phyloP scores from a whole-genome alignment of 176 grass and related monocot genomes.

The Rhynchospora pubera region DNA sequence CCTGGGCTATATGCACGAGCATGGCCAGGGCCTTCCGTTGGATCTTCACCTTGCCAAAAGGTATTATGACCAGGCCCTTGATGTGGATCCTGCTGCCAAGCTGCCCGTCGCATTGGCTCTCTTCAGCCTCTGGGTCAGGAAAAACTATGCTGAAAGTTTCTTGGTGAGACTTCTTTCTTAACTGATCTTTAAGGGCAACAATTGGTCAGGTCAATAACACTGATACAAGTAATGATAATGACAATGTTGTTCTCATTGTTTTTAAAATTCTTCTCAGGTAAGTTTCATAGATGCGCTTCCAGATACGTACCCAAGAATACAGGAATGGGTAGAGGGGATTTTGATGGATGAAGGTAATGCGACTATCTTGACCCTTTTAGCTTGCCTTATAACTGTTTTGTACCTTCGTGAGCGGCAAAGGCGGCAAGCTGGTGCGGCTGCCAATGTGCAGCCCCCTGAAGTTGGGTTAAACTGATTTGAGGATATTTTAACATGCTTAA shows the following conservation, averaged over 20 bases:
- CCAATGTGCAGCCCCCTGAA: constrained; percentile 47
- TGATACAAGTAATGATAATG: too few species aligned
- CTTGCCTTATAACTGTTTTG: constrained; percentile 86
- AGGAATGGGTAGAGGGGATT: constrained; percentile 92
- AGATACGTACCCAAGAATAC: constrained; percentile 66
- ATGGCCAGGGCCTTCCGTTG: constrained; percentile 78
- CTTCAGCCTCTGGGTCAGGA: constrained; percentile 76
- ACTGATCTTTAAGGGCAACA: neutral
- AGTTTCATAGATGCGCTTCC: constrained; percentile 88
- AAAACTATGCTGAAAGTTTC: constrained; percentile 69
- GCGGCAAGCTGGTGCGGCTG: constrained; percentile 50
- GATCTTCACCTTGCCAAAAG: constrained; percentile 91
- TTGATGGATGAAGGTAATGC: constrained; percentile 93
- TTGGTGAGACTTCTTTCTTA: constrained; percentile 45
- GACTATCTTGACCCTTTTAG: constrained; percentile 82
- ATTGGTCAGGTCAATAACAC: neutral
- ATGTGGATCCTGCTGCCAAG: constrained; percentile 53
- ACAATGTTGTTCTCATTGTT: neutral
- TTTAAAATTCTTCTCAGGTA: constrained; percentile 41
- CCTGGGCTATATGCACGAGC: constrained; percentile 95
- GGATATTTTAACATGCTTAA: constrained; percentile 2
- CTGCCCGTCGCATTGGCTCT: constrained; percentile 79
- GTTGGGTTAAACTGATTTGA: constrained; percentile 39
- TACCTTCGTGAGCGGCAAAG: constrained; percentile 90
- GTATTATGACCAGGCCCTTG: constrained; percentile 89